phyloP scores from a whole-genome alignment of 2,329 filamentous ascomycete genomes.

The Dactylellina cionopaga region DNA sequence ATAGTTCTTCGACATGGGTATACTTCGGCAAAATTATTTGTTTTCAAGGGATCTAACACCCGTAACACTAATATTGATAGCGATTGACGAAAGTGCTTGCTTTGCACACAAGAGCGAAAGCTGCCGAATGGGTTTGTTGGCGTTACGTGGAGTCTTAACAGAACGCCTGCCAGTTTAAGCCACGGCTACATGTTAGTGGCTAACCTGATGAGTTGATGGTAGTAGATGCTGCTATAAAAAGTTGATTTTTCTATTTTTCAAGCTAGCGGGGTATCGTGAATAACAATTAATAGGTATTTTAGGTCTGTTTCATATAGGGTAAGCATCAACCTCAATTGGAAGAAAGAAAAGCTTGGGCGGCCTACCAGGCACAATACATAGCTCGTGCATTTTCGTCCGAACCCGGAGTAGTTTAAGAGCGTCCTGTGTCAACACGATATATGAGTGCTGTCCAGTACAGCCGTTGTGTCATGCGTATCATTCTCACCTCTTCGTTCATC shows the following conservation, averaged over 20 bases:
- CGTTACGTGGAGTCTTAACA: too few relatives aligned
- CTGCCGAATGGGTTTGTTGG: too few relatives aligned
- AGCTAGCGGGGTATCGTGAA: constrained; percentile 81
- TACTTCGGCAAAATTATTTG: constrained; percentile 4
- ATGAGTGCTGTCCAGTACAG: too few relatives aligned
- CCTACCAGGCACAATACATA: constrained; percentile 78
- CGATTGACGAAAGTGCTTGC: too few relatives aligned
- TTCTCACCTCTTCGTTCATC: constrained; percentile 75
- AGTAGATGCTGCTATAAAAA: too few relatives aligned
- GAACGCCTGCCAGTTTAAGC: too few relatives aligned
- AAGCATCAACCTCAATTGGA: not conserved
- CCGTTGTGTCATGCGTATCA: not conserved
- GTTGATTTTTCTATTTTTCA: constrained; percentile 59
- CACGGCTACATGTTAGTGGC: too few relatives aligned
- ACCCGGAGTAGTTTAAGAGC: constrained; percentile 79
- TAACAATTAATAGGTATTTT: constrained; percentile 80
- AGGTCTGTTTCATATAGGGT: constrained; percentile 64
- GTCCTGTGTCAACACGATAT: constrained; percentile 63
- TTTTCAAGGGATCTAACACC: too few relatives aligned
- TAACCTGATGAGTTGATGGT: too few relatives aligned
- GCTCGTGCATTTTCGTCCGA: constrained; percentile 84
- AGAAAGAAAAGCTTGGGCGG: constrained; percentile 5
- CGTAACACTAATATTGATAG: too few relatives aligned
- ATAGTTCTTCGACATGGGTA: constrained; percentile 13
- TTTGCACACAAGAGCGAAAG: too few relatives aligned